Evolutionary conservation across 2,329 filamentous ascomycete species (phyloP), one percentile per base, ranked within the genome.

Genomic region (Aspergillus flavus): DNA sequence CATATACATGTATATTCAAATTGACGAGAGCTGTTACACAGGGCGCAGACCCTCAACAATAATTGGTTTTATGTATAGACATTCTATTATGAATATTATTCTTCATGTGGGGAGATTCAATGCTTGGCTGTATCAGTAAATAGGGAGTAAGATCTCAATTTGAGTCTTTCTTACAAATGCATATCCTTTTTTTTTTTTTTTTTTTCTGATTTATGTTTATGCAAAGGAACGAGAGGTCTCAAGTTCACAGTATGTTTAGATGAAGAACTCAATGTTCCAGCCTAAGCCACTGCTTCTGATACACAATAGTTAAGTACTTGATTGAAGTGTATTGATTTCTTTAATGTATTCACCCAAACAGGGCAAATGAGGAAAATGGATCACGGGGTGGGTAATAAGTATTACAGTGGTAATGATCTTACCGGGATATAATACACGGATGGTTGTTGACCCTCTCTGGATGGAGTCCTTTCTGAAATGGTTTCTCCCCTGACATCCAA

Each of bases 341-440:
- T 39, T 34, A 12, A 34, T 34, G 32, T 19, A 43, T 21, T n/a
- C 41, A 46, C 43, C n/a, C 23, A 43, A n/a, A 46, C 11, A 21
- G 21, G 21, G 43, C 10, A 2, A 5, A 11, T 10, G 21, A 46
- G 43, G 23, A 48, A 23, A 23, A 12, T 46, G 43, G 21, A 23
- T 21, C 43, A 46, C 3, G n/a, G 43, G n/a, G n/a, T 48, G 45
- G 45, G 12, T 46, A 21, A 28, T 10, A 7, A 3, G 48, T 34
- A 55, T 36, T 36, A 36, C 57, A 39, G 30, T 50, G 30, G 57
- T 58, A 58, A 48, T 50, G 2, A 23, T 50, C 34, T 41, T 59
- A 59, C 57, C 3, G 48, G 28, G 16, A 52, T 52, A 52, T n/a
- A 34, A 21, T 32, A 52, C 28, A 30, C 28, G 16, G 26, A 52